Evolutionary conservation across 257 asterid genomes (phyloP).

Genomic region (Nicotiana attenuata): DNA sequence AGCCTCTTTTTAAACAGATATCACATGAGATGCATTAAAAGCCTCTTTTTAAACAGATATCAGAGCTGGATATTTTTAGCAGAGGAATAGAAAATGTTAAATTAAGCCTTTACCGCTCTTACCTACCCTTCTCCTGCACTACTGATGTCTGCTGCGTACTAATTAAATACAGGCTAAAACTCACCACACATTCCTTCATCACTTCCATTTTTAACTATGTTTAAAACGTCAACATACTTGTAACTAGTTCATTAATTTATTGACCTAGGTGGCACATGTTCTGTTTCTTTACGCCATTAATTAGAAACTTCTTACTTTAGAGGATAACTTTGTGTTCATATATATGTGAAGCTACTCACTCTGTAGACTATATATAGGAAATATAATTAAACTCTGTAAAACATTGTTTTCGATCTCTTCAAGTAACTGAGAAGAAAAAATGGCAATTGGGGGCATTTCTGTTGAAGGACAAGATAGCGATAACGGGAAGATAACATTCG

Average conservation of each 20-base stretch:
- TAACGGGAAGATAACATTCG: not conserved
- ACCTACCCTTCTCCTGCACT: too few relatives aligned
- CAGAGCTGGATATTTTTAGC: too few relatives aligned
- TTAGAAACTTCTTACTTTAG: not conserved
- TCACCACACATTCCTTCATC: not conserved
- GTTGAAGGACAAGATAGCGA: not conserved
- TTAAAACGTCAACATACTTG: not conserved
- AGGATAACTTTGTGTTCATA: too few relatives aligned
- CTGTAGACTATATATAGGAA: not conserved
- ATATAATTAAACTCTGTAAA: not conserved
- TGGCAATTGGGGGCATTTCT: not conserved
- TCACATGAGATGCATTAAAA: not conserved
- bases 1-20: not conserved
- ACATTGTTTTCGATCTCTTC: not conserved
- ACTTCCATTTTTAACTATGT: not conserved
- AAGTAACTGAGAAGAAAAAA: not conserved
- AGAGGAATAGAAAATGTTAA: too few relatives aligned
- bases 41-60: too few relatives aligned
- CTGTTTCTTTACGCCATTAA: not conserved
- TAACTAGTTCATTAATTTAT: not conserved
- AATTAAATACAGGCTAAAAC: not conserved
- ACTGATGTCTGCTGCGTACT: not conserved
- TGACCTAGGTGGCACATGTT: not conserved
- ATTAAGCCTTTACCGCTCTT: too few relatives aligned
- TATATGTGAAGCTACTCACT: not conserved